Percentiles rank a stretch among this genome's conserved stretches.
Evolutionary conservation across 179 eudicot genomes (phyloP).

Genomic region (Nepenthes alata): DNA sequence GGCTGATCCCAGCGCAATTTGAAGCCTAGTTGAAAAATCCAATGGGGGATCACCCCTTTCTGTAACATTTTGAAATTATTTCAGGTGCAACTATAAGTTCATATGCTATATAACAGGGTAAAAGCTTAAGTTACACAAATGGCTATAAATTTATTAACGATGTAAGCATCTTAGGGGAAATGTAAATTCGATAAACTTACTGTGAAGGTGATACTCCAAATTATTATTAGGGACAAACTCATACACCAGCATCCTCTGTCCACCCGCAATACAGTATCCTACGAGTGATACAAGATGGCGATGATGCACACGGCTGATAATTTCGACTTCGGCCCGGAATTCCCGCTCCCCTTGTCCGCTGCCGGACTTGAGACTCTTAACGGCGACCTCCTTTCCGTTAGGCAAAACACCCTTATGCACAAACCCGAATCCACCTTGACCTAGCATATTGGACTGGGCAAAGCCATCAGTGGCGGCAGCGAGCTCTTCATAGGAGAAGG

Average conservation of each 20-base stretch:
- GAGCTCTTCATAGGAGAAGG: slow-evolving; percentile 58
- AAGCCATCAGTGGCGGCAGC: slow-evolving; percentile 68
- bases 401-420: slow-evolving; percentile 76
- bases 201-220: slow-evolving; percentile 75
- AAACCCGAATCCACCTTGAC: slow-evolving; percentile 89
- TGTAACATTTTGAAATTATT: slow-evolving; percentile 6
- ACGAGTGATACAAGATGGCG: slow-evolving; percentile 88
- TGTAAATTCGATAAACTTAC: slow-evolving; percentile 23
- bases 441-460: slow-evolving; percentile 46
- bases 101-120: background rate
- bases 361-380: slow-evolving; percentile 73
- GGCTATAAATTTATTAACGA: background rate
- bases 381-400: slow-evolving; percentile 59
- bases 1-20: slow-evolving; percentile 84
- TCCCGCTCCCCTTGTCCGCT: slow-evolving; percentile 97
- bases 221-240: slow-evolving; percentile 80
- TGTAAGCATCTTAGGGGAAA: no score
- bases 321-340: slow-evolving; percentile 84
- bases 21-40: slow-evolving; percentile 66
- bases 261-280: slow-evolving; percentile 71
- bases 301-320: slow-evolving; percentile 91
- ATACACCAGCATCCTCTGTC: slow-evolving; percentile 74
- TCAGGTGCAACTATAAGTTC: background rate
- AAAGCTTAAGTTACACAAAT: background rate
- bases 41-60: slow-evolving; percentile 46